phyloP scores from a whole-genome alignment of 208 protist genomes.

The Trypanosoma scelopori region DNA sequence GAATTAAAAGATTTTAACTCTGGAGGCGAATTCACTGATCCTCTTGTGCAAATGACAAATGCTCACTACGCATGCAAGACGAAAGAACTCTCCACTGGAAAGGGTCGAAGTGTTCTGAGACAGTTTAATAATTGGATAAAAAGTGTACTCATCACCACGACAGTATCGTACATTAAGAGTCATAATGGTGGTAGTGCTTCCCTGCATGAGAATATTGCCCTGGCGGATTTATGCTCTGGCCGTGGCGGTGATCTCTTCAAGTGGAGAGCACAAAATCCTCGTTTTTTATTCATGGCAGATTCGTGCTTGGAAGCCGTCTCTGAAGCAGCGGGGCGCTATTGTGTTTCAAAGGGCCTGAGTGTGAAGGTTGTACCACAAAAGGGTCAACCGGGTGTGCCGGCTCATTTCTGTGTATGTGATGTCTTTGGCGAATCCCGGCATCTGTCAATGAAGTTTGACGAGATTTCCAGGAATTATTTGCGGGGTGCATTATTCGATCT shows the following conservation, averaged over 20 bases:
- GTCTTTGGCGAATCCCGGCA: conserved; percentile 46
- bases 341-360: conserved; percentile 59
- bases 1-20: background rate
- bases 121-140: conserved; percentile 85
- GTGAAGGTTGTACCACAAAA: conserved; percentile 35
- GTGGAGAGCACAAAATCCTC: conserved; percentile 55
- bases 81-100: conserved; percentile 36
- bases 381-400: conserved; percentile 39
- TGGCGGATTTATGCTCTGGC: conserved; percentile 71
- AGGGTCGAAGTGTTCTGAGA: conserved; percentile 46
- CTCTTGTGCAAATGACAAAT: conserved; percentile 35
- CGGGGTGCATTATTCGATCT: conserved; percentile 38
- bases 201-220: conserved; percentile 20
- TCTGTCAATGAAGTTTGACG: conserved; percentile 27
- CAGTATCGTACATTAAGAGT: conserved; percentile 11
- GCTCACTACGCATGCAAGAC: conserved; percentile 60
- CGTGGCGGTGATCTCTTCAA: conserved; percentile 80
- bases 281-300: conserved; percentile 68
- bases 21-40: background rate
- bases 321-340: conserved; percentile 73
- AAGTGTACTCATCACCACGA: conserved; percentile 23
- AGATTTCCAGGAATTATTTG: conserved; percentile 21
- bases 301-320: conserved; percentile 67
- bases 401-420: conserved; percentile 66
- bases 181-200: background rate